Evolutionary conservation across 2,329 filamentous ascomycete genomes (phyloP).

Genomic region (Stagonosporopsis cucurbitacearum): DNA sequence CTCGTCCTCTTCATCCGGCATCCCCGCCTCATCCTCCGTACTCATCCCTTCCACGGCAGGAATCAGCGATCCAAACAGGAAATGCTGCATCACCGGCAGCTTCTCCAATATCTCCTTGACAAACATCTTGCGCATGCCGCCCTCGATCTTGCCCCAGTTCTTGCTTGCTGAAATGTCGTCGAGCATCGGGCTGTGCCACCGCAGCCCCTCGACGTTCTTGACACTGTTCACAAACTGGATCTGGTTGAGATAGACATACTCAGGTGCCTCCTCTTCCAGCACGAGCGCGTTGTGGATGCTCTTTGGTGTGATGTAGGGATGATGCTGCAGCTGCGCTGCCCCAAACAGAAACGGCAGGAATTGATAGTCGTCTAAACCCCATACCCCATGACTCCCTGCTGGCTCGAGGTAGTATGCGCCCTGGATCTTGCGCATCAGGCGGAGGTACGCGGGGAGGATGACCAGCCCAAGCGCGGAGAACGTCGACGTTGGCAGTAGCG

Average conservation of each 20-base stretch:
- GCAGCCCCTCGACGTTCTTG: slow-evolving; percentile 90
- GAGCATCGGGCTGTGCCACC: slow-evolving; percentile 98
- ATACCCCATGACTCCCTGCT: slow-evolving; percentile 59
- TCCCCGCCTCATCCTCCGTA: slow-evolving; percentile 59
- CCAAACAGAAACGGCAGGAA: slow-evolving; percentile 61
- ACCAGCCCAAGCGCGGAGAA: slow-evolving; percentile 77
- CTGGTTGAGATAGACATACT: slow-evolving; percentile 91
- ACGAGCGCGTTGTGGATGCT: slow-evolving; percentile 85
- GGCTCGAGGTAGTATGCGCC: slow-evolving; percentile 96
- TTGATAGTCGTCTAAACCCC: slow-evolving; percentile 61
- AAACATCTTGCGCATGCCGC: slow-evolving; percentile 97
- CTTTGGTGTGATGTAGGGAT: slow-evolving; percentile 61
- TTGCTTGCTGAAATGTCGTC: slow-evolving; percentile 94
- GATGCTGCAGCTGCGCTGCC: slow-evolving; percentile 66
- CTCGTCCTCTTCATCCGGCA: slow-evolving; percentile 55
- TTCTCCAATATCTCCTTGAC: slow-evolving; percentile 90
- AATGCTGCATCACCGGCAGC: slow-evolving; percentile 98
- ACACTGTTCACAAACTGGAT: slow-evolving; percentile 94
- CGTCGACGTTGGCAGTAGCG: slow-evolving; percentile 66
- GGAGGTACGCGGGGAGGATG: slow-evolving; percentile 82
- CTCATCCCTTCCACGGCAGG: slow-evolving; percentile 85
- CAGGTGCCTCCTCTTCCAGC: slow-evolving; percentile 80
- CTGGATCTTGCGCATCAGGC: slow-evolving; percentile 86
- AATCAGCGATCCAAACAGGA: slow-evolving; percentile 86
- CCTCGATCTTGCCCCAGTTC: slow-evolving; percentile 90